These are phyloP conservation scores for Globisporangium heterothallicum DNA, from an alignment of 352 stramenopile genomes.

Conservation along the genomic window DNA sequence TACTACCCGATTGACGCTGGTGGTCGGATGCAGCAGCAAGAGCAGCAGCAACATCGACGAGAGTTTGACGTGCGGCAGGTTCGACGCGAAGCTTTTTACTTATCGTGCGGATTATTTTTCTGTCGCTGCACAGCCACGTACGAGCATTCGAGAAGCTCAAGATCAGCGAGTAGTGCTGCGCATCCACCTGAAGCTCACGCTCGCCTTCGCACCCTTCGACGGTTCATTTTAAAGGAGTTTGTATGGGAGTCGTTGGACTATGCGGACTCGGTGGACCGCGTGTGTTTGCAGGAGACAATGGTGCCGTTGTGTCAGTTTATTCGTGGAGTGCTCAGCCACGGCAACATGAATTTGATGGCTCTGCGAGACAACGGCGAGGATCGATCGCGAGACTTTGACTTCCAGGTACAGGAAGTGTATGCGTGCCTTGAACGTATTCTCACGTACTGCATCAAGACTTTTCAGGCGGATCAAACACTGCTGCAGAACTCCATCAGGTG, in stretches of 20 bases:
- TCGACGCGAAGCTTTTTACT: slow-evolving; percentile 73
- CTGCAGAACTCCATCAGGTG: slow-evolving; percentile 16
- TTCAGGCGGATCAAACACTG: slow-evolving; percentile 3
- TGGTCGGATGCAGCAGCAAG: not conserved
- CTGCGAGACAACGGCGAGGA: not conserved
- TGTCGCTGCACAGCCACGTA: slow-evolving; percentile 64
- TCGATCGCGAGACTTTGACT: slow-evolving; percentile 18
- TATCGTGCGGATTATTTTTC: slow-evolving; percentile 64
- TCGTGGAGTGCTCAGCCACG: slow-evolving; percentile 59
- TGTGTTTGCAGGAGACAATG: slow-evolving; percentile 51
- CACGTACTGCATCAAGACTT: slow-evolving; percentile 12
- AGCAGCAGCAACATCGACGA: not conserved
- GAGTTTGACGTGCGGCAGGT: slow-evolving; percentile 40
- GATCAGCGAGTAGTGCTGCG: not conserved
- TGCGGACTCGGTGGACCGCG: slow-evolving; percentile 11
- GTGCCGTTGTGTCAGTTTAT: slow-evolving; percentile 64
- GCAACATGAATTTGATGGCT: slow-evolving; percentile 33
- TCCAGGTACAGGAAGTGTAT: slow-evolving; percentile 11
- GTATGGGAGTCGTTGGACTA: slow-evolving; percentile 41
- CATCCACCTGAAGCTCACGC: slow-evolving; percentile 2
- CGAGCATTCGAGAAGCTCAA: slow-evolving; percentile 33
- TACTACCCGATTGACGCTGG: slow-evolving; percentile 66
- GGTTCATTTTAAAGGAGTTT: slow-evolving; percentile 58
- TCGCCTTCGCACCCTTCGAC: slow-evolving; percentile 35
- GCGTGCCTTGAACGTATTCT: slow-evolving; percentile 9